Evolutionary conservation across 2,329 filamentous ascomycete species (phyloP).

Genomic region (Phoma sp.): DNA sequence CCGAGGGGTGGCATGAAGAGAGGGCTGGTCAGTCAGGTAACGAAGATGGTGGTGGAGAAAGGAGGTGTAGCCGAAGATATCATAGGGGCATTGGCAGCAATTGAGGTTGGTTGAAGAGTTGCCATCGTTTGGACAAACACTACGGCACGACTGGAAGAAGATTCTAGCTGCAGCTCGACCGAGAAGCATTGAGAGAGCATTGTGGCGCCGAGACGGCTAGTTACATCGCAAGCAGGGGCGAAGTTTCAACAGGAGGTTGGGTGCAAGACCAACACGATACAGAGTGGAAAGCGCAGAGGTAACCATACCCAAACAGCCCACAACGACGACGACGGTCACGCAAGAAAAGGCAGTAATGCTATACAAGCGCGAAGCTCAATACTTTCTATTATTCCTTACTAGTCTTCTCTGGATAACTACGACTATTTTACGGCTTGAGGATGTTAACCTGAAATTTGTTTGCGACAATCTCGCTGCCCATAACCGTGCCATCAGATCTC

Average conservation of each 20-base stretch:
- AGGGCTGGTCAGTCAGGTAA: slow-evolving; percentile 72
- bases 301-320: too few relatives aligned
- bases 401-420: too few relatives aligned
- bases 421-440: not conserved
- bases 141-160: not conserved
- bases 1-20: slow-evolving; percentile 83
- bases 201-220: too few relatives aligned
- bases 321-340: too few relatives aligned
- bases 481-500: not conserved
- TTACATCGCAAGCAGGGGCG: not conserved
- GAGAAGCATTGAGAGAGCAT: too few relatives aligned
- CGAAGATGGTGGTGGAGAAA: slow-evolving; percentile 75
- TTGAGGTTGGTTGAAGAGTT: slow-evolving; percentile 57
- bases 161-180: too few relatives aligned
- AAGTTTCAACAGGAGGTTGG: not conserved
- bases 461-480: not conserved
- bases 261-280: too few relatives aligned
- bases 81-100: slow-evolving; percentile 77
- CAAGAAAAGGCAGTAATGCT: too few relatives aligned
- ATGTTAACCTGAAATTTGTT: not conserved
- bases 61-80: slow-evolving; percentile 88
- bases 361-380: too few relatives aligned
- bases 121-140: not conserved
- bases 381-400: too few relatives aligned
- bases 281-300: too few relatives aligned